These are phyloP conservation scores for Chaetoceros tenuissimus DNA, from an alignment of 108 stramenopile species.

Conservation along the genomic window DNA sequence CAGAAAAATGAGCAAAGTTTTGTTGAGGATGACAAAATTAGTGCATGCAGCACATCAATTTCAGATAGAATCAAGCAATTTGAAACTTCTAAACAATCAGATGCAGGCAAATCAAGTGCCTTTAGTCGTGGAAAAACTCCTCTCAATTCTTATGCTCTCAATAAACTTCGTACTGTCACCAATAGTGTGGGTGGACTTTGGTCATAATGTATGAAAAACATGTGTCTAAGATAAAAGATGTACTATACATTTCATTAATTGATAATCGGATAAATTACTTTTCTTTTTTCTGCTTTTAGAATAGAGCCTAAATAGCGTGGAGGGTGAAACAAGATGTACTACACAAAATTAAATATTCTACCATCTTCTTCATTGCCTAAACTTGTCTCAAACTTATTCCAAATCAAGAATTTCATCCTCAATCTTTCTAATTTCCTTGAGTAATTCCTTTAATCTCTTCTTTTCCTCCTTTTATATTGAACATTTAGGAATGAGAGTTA, in stretches of 20 bases:
- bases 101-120: not conserved
- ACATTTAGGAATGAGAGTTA: not conserved
- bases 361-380: too few relatives aligned
- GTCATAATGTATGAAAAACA: not conserved
- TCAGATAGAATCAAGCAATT: not conserved
- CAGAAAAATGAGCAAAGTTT: not conserved
- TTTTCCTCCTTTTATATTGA: constrained; percentile 26
- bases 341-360: too few relatives aligned
- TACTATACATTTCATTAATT: not conserved
- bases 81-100: not conserved
- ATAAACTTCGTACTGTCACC: not conserved
- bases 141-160: not conserved
- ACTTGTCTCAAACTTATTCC: constrained; percentile 4
- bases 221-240: not conserved
- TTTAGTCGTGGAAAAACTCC: too few relatives aligned
- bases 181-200: not conserved
- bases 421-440: constrained; percentile 46
- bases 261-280: too few relatives aligned
- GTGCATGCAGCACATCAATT: not conserved
- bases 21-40: not conserved
- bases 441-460: constrained; percentile 29
- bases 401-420: constrained; percentile 48
- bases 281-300: too few relatives aligned
- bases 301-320: too few relatives aligned
- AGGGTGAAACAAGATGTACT: too few relatives aligned